Base-by-base conservation (phyloP, 108 stramenopile species). In the Chaetoceros tenuissimus region DNA sequence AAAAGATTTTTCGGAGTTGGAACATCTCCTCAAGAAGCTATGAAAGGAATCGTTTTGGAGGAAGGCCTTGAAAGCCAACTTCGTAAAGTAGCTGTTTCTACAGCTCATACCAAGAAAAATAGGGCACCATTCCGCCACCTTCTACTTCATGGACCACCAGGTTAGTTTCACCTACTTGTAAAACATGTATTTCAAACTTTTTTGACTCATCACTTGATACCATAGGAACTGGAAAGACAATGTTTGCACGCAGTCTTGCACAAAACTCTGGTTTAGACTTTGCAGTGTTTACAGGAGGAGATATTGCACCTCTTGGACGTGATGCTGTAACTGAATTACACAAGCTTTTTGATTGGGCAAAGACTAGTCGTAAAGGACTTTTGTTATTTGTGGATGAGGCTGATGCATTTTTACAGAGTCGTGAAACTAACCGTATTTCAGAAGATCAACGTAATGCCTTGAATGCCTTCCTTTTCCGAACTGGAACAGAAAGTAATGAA, bases 311-410 rank as follows among this genome's bases (percentile, higher is more conserved):
- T 0, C 75, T 99, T 60, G 97, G 97, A 19, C 81, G 93, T 40
- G 97, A 98, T 71, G 99, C 96, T 17, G 97, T 98, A 21, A 98
- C 97, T 23, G 98, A 99, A 72, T 77, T 99, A 55, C 99, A 99
- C 79, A 94, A 97, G 64, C 63, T 99, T 34, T 98, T 99, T 70
- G 97, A 98, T 60, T 99, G 97, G 97, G 94, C 97, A 31, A 86
- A 96, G 65, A 95, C 92, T 19, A 85, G 93, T 57, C 87, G 86
- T 1, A 79, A 81, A 46, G 99, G 99, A 22, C 64, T 99, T 44
- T 64, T 98, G 19, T 61, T 99, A 28, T 99, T 99, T 72, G 94
- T 99, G 25, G 99, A 99, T 71, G 99, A 99, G 69, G 99, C 99
- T 1, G 99, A 99, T 78, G 97, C 97, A 19, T 99, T 99, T 64